Conservation (phyloP, 1,284 basidiomycete genomes). For the Clitocybe nebularis region DNA sequence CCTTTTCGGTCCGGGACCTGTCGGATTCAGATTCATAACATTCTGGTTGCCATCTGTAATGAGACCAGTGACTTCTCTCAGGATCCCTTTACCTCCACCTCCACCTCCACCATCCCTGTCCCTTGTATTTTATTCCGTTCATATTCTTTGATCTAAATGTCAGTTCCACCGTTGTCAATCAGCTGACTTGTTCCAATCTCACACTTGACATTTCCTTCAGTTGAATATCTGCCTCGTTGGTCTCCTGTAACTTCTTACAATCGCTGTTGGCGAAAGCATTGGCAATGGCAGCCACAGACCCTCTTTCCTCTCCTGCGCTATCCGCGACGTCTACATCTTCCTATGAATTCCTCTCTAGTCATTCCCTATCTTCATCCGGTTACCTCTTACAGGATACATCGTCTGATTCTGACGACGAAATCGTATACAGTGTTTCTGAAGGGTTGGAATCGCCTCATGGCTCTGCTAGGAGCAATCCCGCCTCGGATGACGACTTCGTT, state of each 20-base stretch:
- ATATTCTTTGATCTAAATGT: neutral
- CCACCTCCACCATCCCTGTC: conserved; percentile 9
- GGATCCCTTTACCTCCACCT: neutral
- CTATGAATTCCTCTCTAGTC: conserved; percentile 22
- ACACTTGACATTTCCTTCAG: neutral
- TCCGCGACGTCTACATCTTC: conserved; percentile 25
- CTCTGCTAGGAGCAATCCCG: conserved; percentile 18
- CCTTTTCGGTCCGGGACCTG: neutral
- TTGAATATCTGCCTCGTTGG: too few relatives aligned
- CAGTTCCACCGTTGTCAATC: neutral
- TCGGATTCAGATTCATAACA: neutral
- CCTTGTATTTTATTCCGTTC: conserved; percentile 4
- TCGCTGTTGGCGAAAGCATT: neutral
- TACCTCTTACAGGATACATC: neutral
- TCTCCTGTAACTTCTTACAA: too few relatives aligned
- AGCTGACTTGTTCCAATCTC: neutral
- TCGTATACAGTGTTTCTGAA: conserved; percentile 46
- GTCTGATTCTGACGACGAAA: conserved; percentile 49
- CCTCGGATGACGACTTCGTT: conserved; percentile 42
- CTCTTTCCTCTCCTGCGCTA: conserved; percentile 17
- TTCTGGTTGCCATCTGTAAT: conserved; percentile 2
- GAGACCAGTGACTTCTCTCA: conserved; percentile 1
- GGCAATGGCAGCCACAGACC: conserved; percentile 1
- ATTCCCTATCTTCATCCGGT: conserved; percentile 17
- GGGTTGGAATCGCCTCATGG: conserved; percentile 21